phyloP scores from a whole-genome alignment of 129 eudicot species.

The Helianthus tuberosus region DNA sequence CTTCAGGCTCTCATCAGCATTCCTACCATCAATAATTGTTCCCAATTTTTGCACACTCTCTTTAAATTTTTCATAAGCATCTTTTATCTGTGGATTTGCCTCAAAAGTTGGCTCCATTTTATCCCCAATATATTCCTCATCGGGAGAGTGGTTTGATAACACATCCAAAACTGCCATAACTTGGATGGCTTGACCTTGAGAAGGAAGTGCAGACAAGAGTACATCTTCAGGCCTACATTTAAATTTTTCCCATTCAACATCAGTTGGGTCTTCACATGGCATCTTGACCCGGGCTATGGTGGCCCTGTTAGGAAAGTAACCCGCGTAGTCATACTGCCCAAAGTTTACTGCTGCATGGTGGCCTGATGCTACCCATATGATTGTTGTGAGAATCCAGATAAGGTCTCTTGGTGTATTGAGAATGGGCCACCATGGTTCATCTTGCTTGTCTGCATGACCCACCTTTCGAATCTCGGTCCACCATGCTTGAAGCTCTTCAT shows the following conservation, averaged over 20 bases:
- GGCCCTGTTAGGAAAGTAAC: slow-evolving; percentile 70
- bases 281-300: slow-evolving; percentile 57
- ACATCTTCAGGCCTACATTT: slow-evolving; percentile 45
- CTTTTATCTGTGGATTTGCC: slow-evolving; percentile 40
- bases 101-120: slow-evolving; percentile 42
- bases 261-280: slow-evolving; percentile 67
- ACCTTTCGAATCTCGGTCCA: slow-evolving; percentile 65
- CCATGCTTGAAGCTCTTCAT: slow-evolving; percentile 51
- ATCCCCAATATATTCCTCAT: slow-evolving; percentile 75
- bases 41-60: slow-evolving; percentile 55
- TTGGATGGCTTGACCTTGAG: slow-evolving; percentile 50
- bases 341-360: slow-evolving; percentile 88
- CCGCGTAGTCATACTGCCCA: slow-evolving; percentile 74
- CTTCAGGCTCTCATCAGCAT: slow-evolving; percentile 35
- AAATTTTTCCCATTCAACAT: slow-evolving; percentile 48
- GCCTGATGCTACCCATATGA: slow-evolving; percentile 73
- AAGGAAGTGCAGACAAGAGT: slow-evolving; percentile 51
- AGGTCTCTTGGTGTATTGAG: slow-evolving; percentile 57
- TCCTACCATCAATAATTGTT: slow-evolving; percentile 54
- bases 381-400: slow-evolving; percentile 53
- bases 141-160: slow-evolving; percentile 67
- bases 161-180: slow-evolving; percentile 64
- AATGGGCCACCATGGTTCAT: slow-evolving; percentile 74
- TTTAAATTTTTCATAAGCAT: slow-evolving; percentile 47
- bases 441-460: slow-evolving; percentile 31